These are phyloP conservation scores for Zostera marina DNA, from an alignment of 116 monocot species.

Conservation along the genomic window DNA sequence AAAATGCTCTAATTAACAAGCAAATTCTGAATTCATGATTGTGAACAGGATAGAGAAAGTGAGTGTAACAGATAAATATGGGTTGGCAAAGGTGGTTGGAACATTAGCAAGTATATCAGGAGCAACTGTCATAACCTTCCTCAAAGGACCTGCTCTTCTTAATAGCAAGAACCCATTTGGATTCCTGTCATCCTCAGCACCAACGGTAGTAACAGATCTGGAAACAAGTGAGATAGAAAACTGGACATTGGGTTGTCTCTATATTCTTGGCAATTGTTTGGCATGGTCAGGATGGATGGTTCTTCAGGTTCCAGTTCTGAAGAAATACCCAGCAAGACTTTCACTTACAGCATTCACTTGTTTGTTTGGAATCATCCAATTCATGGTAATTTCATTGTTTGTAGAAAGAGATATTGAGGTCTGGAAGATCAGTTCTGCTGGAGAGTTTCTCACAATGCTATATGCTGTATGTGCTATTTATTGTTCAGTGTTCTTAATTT, in stretches of 20 bases:
- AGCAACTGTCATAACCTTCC: slow-evolving; percentile 64
- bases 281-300: slow-evolving; percentile 48
- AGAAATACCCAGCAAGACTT: slow-evolving; percentile 61
- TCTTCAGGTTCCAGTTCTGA: slow-evolving; percentile 40
- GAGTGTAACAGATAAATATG: slow-evolving; percentile 30
- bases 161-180: slow-evolving; percentile 7
- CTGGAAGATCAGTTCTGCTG: slow-evolving; percentile 38
- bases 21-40: neutral
- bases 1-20: neutral
- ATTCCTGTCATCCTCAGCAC: slow-evolving; percentile 13
- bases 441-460: slow-evolving; percentile 49
- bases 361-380: slow-evolving; percentile 42
- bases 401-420: slow-evolving; percentile 23
- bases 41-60: slow-evolving; percentile 49
- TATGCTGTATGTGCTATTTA: slow-evolving; percentile 43
- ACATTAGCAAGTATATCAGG: slow-evolving; percentile 58
- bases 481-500: neutral
- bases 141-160: slow-evolving; percentile 56
- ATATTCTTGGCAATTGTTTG: slow-evolving; percentile 30
- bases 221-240: slow-evolving; percentile 8
- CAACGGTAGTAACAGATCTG: neutral
- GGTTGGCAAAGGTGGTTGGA: slow-evolving; percentile 52
- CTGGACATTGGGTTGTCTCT: slow-evolving; percentile 40
- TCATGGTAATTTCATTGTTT: slow-evolving; percentile 39
- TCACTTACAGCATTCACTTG: slow-evolving; percentile 35